Conservation (phyloP, 495 filamentous ascomycete species). For the Bacidia gigantensis region DNA sequence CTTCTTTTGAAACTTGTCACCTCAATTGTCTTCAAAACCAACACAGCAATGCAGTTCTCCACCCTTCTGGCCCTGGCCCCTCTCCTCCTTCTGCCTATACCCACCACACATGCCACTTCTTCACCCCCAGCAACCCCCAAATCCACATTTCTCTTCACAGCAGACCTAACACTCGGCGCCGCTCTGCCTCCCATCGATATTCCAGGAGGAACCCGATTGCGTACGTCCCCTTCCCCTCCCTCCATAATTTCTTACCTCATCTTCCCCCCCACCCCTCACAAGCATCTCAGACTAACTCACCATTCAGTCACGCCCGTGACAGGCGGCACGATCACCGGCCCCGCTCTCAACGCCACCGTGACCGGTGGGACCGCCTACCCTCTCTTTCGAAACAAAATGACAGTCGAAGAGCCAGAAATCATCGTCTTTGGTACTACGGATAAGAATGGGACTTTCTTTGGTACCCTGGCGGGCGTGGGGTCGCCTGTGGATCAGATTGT, state of each 20-base stretch:
- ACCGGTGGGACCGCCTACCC: not conserved
- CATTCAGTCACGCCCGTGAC: not conserved
- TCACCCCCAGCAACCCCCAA: not conserved
- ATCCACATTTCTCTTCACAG: not conserved
- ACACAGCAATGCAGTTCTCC: not conserved
- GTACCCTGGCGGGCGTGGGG: not conserved
- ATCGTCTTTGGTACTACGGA: not conserved
- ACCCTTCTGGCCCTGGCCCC: not conserved
- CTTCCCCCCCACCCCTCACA: not conserved
- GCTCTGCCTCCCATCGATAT: not conserved
- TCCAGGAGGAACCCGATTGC: not conserved
- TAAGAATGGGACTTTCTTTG: not conserved
- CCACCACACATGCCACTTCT: not conserved
- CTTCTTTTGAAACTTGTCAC: no score
- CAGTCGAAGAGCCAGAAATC: not conserved
- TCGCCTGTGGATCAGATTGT: not conserved
- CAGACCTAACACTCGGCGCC: not conserved
- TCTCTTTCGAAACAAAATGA: not conserved
- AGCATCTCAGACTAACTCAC: not conserved
- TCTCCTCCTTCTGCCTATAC: not conserved
- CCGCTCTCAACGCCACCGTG: not conserved
- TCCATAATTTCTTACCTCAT: not conserved
- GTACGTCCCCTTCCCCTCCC: not conserved
- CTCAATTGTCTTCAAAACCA: no score
- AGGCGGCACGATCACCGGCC: not conserved